Evolutionary conservation across 345 rosid species (phyloP).

Genomic region (Aurinia saxatilis): DNA sequence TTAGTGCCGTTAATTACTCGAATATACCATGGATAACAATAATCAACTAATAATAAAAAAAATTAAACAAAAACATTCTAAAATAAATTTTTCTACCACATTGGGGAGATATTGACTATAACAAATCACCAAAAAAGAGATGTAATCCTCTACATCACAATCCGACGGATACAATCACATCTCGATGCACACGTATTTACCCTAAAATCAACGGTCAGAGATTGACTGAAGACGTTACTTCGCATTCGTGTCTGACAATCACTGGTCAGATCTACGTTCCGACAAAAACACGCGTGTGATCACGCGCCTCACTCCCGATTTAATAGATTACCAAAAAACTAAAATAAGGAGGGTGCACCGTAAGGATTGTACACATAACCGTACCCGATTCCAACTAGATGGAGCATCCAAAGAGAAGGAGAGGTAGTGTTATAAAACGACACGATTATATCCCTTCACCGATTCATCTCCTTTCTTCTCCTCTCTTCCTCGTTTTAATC

Average conservation of each 20-base stretch:
- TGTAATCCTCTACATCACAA: neutral
- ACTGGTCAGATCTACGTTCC: neutral
- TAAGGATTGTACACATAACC: neutral
- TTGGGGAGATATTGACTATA: neutral
- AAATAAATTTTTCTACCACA: neutral
- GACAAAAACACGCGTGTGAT: conserved; percentile 5
- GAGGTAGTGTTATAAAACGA: conserved; percentile 26
- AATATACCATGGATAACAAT: conserved; percentile 10
- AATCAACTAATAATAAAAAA: neutral
- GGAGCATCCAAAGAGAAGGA: conserved; percentile 11
- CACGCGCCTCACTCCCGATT: conserved; percentile 3
- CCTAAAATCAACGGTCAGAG: conserved; percentile 12
- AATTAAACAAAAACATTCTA: neutral
- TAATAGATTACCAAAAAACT: neutral
- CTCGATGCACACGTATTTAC: neutral
- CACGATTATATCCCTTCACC: conserved; percentile 15
- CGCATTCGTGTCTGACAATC: conserved; percentile 1
- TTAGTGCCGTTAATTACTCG: neutral
- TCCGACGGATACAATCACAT: conserved; percentile 11
- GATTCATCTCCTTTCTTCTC: neutral
- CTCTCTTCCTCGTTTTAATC: neutral
- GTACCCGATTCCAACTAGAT: conserved; percentile 18
- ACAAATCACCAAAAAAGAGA: neutral
- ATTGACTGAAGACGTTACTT: neutral
- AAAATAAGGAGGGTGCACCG: conserved; percentile 2